phyloP scores from a whole-genome alignment of 129 eudicot genomes.

The Arctium minus region DNA sequence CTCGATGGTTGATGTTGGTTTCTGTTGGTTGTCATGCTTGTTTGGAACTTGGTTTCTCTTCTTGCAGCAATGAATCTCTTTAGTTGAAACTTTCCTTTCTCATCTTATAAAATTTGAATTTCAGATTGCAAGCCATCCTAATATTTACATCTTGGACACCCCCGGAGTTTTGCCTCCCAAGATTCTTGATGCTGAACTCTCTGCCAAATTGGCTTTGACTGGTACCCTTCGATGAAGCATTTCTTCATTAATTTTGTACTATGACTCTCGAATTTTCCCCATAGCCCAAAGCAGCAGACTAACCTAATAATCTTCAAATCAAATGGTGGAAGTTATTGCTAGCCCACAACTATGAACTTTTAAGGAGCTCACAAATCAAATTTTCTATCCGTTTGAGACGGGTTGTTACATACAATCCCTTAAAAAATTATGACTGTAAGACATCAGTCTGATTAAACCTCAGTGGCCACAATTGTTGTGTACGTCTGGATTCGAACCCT shows the following conservation, averaged over 20 bases:
- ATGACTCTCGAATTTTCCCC: not conserved
- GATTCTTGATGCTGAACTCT: slow-evolving; percentile 48
- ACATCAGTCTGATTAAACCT: too few species aligned
- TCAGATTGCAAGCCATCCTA: slow-evolving; percentile 92
- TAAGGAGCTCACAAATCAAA: not conserved
- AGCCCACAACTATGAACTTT: not conserved
- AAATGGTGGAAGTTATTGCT: not conserved
- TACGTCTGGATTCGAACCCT: too few species aligned
- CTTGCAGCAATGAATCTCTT: not conserved
- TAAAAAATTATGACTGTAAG: too few species aligned
- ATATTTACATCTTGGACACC: slow-evolving; percentile 72
- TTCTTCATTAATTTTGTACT: not conserved
- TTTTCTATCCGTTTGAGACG: not conserved
- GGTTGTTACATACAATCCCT: not conserved
- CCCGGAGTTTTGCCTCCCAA: slow-evolving; percentile 82
- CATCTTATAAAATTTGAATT: slow-evolving; percentile 3
- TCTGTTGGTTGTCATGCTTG: not conserved
- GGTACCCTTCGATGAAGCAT: slow-evolving; percentile 30
- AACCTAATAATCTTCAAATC: too few species aligned
- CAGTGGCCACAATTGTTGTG: too few species aligned
- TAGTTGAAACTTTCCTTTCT: not conserved
- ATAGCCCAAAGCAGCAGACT: too few species aligned
- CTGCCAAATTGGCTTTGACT: slow-evolving; percentile 78
- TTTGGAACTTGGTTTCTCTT: not conserved
- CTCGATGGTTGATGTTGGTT: not conserved